Evolutionary conservation across 2,329 filamentous ascomycete genomes (phyloP), one percentile per base, ranked within the genome.

Genomic region (Venturiaceae sp.): DNA sequence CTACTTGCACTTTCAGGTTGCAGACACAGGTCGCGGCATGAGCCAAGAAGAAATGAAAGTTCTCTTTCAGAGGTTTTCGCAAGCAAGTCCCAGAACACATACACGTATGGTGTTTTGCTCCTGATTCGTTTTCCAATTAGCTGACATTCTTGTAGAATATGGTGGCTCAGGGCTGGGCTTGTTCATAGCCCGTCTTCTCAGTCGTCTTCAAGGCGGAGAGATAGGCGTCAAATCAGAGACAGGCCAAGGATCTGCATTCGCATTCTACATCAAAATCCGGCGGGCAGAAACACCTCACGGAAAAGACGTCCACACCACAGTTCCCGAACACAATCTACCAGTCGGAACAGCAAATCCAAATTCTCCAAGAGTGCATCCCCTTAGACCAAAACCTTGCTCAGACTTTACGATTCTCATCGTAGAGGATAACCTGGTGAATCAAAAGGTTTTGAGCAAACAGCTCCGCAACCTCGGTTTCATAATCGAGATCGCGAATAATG

Each of bases 151-250:
- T 26, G 79, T 85, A 28, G 80, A 85, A 60, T 88, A 89, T 63
- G 86, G 86, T n/a, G 86, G 86, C 0, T 85, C 82, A 0, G 86
- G 86, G 0, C 75, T 90, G 1, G 86, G 86, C 0, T 74, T 89
- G 0, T 88, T 87, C 66, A 88, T 89, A 59, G 84, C 80, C 53
- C 77, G 83, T 19, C 78, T 84, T 36, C 75, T 90, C 13, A 83
- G 83, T 1, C 84, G 88, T 65, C 75, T 88, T 36, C 85, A 88
- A 63, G 84, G 85, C n/a, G 86, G 86, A 1, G 79, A 83, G 46
- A 87, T 90, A 36, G 85, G 85, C 1, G 82, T 88, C 6, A 75
- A 76, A 1, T 86, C 83, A 0, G 67, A 75, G 44, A 76, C 78
- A 60, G 83, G 80, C 8, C 68, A 77, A 14, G 85, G 85, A 33